Evolutionary conservation across 2,329 filamentous ascomycete species (phyloP), one percentile per base, ranked within the genome.

Genomic region (Leptographium procerum): DNA sequence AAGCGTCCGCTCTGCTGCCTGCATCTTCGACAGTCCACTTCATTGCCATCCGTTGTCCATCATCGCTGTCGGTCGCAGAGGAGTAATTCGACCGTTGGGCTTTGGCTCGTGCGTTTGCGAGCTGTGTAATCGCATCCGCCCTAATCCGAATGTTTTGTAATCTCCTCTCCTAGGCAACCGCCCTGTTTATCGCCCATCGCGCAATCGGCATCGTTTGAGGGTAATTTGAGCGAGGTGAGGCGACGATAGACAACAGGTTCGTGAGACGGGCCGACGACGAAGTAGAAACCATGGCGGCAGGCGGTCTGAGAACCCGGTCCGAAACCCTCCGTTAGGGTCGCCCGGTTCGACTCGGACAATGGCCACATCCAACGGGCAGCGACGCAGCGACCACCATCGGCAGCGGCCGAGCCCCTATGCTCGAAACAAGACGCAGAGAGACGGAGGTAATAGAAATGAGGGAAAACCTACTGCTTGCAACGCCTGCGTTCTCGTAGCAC

Each of bases 401-500:
- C 14, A 40, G 36, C 36, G 36, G 8, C 36, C 14, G 36, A 5
- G 36, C 36, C 4, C 36, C 19, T 40, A n/a, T 43, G 40, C 14
- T 22, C 40, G 13, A 16, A 16, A 40, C 36, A 16, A 16, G 36
- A 40, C 36, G 36, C 40, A n/a, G 6, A 19, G 36, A 14, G 36
- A 48, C 22, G 24, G 33, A 16, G 29, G 22, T 22, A 26, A 22
- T 5, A 26, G 13, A 31, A 56, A 61, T 60, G 64, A 52, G 61
- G 59, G 64, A 60, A 62, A 57, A 85, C 89, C 79, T 87, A 96
- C 90, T 75, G 86, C 87, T 82, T 95, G 89, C 65, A 95, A 81
- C 64, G 87, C 87, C 64, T 79, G 75, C 57, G 81, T 78, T 71
- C 81, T 73, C 61, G 73, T 72, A 70, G 73, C 81, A 64, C 69